Evolutionary conservation across 164 flowering plant genomes (phyloP).

Genomic region (Litsea cubeba): DNA sequence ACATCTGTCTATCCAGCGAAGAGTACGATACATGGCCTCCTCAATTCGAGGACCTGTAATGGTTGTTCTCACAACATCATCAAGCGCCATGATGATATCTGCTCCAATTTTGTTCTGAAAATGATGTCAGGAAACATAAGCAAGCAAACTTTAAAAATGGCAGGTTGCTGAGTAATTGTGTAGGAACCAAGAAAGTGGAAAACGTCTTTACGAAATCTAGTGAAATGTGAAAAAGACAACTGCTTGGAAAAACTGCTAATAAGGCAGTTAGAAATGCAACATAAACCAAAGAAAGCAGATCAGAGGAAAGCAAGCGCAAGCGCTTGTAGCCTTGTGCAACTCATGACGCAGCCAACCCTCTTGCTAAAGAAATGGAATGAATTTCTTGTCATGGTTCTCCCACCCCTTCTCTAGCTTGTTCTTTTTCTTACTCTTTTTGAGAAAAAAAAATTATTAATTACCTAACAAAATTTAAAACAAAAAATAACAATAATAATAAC

Average conservation of each 20-base stretch:
- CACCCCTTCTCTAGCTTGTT: background rate
- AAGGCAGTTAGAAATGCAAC: background rate
- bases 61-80: slow-evolving; percentile 93
- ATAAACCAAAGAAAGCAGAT: background rate
- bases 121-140: slow-evolving; percentile 9
- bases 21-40: slow-evolving; percentile 98
- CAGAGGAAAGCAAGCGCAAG: background rate
- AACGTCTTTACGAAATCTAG: background rate
- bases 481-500: background rate
- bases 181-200: slow-evolving; percentile 1
- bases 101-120: slow-evolving; percentile 96
- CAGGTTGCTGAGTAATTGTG: background rate
- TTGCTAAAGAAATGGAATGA: background rate
- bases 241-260: background rate
- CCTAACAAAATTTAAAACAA: background rate
- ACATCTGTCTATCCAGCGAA: slow-evolving; percentile 98
- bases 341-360: background rate
- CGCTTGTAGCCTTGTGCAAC: background rate
- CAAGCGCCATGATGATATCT: slow-evolving; percentile 99
- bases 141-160: background rate
- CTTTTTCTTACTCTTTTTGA: background rate
- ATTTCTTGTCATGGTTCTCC: background rate
- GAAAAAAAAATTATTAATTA: too few relatives aligned
- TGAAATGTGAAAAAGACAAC: background rate
- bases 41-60: slow-evolving; percentile 90